Conservation (phyloP, 371 early-diverging fungal genomes). For the Mortierella sp. region DNA sequence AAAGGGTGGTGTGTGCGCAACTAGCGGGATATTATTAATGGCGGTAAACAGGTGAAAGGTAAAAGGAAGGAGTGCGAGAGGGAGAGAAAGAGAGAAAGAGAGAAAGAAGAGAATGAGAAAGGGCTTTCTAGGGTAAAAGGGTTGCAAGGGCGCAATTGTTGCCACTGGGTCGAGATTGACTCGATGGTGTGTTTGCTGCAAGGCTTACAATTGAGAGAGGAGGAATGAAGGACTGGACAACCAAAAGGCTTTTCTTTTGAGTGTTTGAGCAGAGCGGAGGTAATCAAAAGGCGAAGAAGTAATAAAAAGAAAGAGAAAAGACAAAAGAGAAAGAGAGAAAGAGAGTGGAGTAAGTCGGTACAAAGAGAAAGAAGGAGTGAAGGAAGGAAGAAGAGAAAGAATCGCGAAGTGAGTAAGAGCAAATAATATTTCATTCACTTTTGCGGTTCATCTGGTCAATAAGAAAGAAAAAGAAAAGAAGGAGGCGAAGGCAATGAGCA, state of each 20-base stretch:
- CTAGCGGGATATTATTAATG: too few relatives aligned
- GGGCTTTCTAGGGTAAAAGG: background rate
- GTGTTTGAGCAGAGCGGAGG: too few relatives aligned
- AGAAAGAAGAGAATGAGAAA: background rate
- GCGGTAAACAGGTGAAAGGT: too few relatives aligned
- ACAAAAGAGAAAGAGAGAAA: background rate
- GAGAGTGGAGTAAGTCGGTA: background rate
- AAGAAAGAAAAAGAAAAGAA: background rate
- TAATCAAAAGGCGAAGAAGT: background rate
- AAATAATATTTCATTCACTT: background rate
- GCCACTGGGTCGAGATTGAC: background rate
- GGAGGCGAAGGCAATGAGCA: background rate
- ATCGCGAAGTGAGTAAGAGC: background rate
- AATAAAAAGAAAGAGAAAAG: background rate
- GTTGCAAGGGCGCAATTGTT: background rate
- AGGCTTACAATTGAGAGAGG: background rate
- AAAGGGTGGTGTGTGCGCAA: constrained; percentile 4
- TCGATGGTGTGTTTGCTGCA: background rate
- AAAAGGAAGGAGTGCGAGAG: background rate
- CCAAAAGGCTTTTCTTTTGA: background rate
- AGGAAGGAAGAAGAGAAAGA: background rate
- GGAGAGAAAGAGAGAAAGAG: background rate
- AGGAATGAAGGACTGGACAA: background rate
- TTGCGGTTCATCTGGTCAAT: background rate
- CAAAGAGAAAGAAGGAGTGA: background rate